Percentiles rank a stretch among this genome's conserved stretches.
phyloP scores from a whole-genome alignment of 1,284 basidiomycete genomes.

The Acaromyces ingoldii region DNA sequence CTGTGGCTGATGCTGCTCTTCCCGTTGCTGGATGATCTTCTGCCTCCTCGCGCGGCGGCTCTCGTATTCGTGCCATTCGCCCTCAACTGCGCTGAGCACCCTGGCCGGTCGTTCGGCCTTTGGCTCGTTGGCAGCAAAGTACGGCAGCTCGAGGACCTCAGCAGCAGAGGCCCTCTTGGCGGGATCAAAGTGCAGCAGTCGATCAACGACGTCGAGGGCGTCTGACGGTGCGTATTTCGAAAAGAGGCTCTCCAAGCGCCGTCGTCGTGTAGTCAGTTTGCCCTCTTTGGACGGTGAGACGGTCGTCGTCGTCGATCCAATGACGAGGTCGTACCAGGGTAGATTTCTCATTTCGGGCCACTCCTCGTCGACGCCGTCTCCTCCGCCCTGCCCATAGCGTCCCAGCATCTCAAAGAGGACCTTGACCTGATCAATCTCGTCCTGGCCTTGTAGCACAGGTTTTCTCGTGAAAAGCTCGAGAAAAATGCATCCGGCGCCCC shows the following conservation, averaged over 20 bases:
- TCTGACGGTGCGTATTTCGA: conserved; percentile 50
- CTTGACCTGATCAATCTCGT: conserved; percentile 94
- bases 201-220: conserved; percentile 77
- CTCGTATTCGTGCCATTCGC: conserved; percentile 92
- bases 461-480: conserved; percentile 92
- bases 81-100: conserved; percentile 61
- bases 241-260: not conserved
- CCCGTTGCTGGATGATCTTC: too few relatives aligned
- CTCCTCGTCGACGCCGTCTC: conserved; percentile 64
- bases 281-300: not conserved
- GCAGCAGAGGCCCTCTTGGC: conserved; percentile 68
- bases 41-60: conserved; percentile 30
- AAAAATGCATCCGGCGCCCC: conserved; percentile 99
- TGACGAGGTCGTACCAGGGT: conserved; percentile 96
- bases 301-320: not conserved
- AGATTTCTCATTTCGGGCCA: conserved; percentile 79
- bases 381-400: too few relatives aligned
- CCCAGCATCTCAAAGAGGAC: conserved; percentile 86
- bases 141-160: conserved; percentile 73
- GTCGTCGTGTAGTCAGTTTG: not conserved
- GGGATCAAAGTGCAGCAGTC: conserved; percentile 78
- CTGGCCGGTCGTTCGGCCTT: conserved; percentile 64
- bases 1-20: too few relatives aligned
- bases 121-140: conserved; percentile 77
- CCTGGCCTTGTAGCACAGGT: conserved; percentile 89